Percentiles rank a stretch among this genome's conserved stretches.
These are phyloP conservation scores for Didymella glomerata DNA, from an alignment of 2,329 filamentous ascomycete species.

Conservation along the genomic window DNA sequence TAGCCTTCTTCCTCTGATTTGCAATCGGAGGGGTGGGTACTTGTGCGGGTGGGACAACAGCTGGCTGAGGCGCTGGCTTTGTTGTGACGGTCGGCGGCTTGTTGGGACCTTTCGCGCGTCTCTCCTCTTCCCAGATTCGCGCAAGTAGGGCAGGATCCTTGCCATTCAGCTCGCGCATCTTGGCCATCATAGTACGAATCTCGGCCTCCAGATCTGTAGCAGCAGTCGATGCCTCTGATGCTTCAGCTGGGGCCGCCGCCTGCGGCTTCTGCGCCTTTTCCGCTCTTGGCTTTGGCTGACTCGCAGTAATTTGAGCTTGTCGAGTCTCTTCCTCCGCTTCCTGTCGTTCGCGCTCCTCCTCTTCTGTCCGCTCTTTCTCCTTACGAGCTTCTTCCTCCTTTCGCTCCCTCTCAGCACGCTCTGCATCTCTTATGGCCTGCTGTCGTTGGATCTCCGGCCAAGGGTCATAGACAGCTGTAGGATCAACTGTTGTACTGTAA, in stretches of 20 bases:
- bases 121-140: slow-evolving; percentile 65
- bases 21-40: slow-evolving; percentile 25
- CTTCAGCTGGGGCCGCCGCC: slow-evolving; percentile 12
- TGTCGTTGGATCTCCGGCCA: slow-evolving; percentile 60
- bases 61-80: slow-evolving; percentile 34
- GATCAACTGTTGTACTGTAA: slow-evolving; percentile 59
- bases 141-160: slow-evolving; percentile 64
- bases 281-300: slow-evolving; percentile 29
- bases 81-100: slow-evolving; percentile 39
- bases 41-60: slow-evolving; percentile 18
- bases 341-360: slow-evolving; percentile 34
- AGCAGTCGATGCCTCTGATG: slow-evolving; percentile 5
- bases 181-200: slow-evolving; percentile 64
- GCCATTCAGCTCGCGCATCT: slow-evolving; percentile 65
- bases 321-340: slow-evolving; percentile 30
- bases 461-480: slow-evolving; percentile 63
- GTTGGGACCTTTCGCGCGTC: slow-evolving; percentile 46
- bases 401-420: slow-evolving; percentile 46
- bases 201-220: slow-evolving; percentile 56
- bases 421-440: slow-evolving; percentile 48
- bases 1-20: slow-evolving; percentile 36
- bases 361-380: slow-evolving; percentile 40
- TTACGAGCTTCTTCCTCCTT: slow-evolving; percentile 37
- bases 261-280: slow-evolving; percentile 41
- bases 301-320: slow-evolving; percentile 21